Percentiles rank a stretch among this genome's conserved stretches.
phyloP scores from a whole-genome alignment of 2,329 filamentous ascomycete genomes.

The Lachnellula arida region DNA sequence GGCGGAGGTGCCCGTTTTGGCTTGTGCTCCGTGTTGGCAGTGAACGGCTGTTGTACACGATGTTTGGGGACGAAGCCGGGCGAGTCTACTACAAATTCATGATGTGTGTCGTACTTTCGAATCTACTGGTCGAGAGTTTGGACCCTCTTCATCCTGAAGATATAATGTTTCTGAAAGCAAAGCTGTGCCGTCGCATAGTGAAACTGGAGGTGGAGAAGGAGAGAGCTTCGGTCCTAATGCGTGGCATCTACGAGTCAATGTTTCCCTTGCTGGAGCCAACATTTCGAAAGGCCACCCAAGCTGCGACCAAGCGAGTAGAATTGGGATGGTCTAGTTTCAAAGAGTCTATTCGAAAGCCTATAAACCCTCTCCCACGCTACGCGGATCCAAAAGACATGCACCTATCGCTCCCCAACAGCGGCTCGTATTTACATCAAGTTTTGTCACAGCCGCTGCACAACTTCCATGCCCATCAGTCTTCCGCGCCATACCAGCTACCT shows the following conservation, averaged over 20 bases:
- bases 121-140: slow-evolving; percentile 39
- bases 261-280: no score
- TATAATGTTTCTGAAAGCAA: slow-evolving; percentile 41
- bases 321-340: no score
- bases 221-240: no score
- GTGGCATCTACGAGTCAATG: no score
- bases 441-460: background rate
- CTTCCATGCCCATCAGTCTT: no score
- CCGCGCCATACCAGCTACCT: no score
- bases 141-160: slow-evolving; percentile 33
- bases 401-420: slow-evolving; percentile 39
- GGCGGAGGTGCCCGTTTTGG: slow-evolving; percentile 59
- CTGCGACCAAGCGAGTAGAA: no score
- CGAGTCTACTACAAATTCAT: slow-evolving; percentile 53
- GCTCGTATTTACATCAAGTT: slow-evolving; percentile 10
- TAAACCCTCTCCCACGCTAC: slow-evolving; percentile 39
- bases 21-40: slow-evolving; percentile 55
- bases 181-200: slow-evolving; percentile 53
- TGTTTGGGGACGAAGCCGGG: slow-evolving; percentile 38
- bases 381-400: slow-evolving; percentile 32
- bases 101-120: slow-evolving; percentile 42
- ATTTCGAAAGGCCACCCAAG: no score
- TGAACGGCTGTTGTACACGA: slow-evolving; percentile 44
- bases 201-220: no score
- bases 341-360: slow-evolving; percentile 29